A percentile compares a stretch with the other conserved stretches of the same genome.
phyloP scores from a whole-genome alignment of 2,329 filamentous ascomycete species.

The Phyllosticta citriasiana region DNA sequence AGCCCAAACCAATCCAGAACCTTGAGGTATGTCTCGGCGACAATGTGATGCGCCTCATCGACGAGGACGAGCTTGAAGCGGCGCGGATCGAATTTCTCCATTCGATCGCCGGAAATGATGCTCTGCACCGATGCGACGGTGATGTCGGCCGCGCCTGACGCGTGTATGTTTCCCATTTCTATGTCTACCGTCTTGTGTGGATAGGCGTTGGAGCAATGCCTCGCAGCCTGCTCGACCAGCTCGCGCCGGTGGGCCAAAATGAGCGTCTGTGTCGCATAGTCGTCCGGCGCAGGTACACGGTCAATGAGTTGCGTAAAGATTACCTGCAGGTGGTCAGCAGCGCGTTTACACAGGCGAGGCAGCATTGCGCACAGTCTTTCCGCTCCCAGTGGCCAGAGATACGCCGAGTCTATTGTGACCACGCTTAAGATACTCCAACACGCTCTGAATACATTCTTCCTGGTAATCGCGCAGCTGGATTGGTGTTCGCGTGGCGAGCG shows the following conservation, averaged over 20 bases:
- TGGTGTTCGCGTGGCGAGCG: constrained; percentile 6
- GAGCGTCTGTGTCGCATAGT: constrained; percentile 62
- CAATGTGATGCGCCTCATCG: constrained; percentile 95
- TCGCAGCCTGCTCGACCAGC: constrained; percentile 85
- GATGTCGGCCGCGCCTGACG: constrained; percentile 77
- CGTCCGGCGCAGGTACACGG: constrained; percentile 50
- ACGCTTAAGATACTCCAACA: constrained; percentile 55
- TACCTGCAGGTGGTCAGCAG: constrained; percentile 44
- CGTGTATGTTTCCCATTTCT: constrained; percentile 74
- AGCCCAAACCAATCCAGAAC: constrained; percentile 72
- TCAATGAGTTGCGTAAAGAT: constrained; percentile 94
- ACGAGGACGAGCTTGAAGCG: constrained; percentile 85
- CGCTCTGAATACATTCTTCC: constrained; percentile 80
- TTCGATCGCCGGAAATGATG: constrained; percentile 63
- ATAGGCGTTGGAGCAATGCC: constrained; percentile 73
- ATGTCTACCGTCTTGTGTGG: constrained; percentile 74
- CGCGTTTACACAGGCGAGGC: background rate
- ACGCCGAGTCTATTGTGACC: constrained; percentile 75
- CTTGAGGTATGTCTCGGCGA: constrained; percentile 68
- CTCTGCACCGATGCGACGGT: constrained; percentile 86
- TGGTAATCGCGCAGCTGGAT: constrained; percentile 73
- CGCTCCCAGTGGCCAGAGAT: constrained; percentile 77
- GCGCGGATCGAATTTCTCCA: constrained; percentile 71
- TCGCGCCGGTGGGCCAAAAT: constrained; percentile 89
- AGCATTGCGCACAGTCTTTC: constrained; percentile 60